Evolutionary conservation across 192 early-diverging fungal genomes (phyloP).

Genomic region (Rhizophagus prolifer): DNA sequence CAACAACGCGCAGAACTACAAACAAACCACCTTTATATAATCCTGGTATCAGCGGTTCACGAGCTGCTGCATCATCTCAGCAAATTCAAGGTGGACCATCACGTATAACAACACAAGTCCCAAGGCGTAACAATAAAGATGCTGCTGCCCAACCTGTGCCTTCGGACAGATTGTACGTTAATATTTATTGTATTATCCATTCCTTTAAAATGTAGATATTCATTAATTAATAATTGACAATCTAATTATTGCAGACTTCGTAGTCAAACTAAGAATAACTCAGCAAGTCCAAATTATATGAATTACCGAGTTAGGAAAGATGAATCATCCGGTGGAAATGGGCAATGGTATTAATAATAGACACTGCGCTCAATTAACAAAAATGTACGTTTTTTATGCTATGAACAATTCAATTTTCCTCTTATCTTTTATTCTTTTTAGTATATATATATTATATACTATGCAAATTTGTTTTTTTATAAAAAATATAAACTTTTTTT

Average conservation of each 20-base stretch:
- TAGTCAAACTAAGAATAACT: conserved; percentile 28
- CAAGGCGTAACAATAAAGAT: conserved; percentile 26
- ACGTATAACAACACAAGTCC: conserved; percentile 21
- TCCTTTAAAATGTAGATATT: too few species aligned
- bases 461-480: background rate
- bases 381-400: conserved; percentile 2
- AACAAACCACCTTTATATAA: background rate
- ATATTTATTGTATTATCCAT: too few species aligned
- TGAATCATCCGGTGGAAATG: background rate
- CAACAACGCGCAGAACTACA: conserved; percentile 9
- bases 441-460: background rate
- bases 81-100: conserved; percentile 1
- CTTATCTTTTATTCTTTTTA: conserved; percentile 1
- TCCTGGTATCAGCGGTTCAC: conserved; percentile 17
- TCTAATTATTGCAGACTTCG: conserved; percentile 24
- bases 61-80: background rate
- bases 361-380: background rate
- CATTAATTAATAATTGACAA: too few species aligned
- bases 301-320: conserved; percentile 25
- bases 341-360: conserved; percentile 26
- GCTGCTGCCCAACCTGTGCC: conserved; percentile 3
- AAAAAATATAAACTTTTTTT: background rate
- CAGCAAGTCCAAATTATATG: conserved; percentile 6
- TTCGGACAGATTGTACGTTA: conserved; percentile 31
- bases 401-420: conserved; percentile 9